Evolutionary conservation across 2,329 filamentous ascomycete genomes (phyloP), one percentile per base, ranked within the genome.

Genomic region (Arthroderma sp.): DNA sequence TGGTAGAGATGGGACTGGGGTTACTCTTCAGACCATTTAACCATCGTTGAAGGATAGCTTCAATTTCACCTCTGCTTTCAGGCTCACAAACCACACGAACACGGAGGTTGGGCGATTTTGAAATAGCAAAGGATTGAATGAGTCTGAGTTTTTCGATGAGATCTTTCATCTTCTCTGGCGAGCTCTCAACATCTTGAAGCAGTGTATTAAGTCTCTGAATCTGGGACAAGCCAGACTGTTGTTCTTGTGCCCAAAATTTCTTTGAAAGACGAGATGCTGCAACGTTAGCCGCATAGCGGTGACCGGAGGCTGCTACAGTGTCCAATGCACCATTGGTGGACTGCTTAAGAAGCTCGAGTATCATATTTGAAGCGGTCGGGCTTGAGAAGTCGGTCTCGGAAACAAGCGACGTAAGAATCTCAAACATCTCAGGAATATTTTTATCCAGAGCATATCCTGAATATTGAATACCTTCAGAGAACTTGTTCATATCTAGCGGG

Each of bases 271-370:
- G 79, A 28, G 89, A 81, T 58, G 93, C 83, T 0, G 91, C 86
- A 56, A 83, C 86, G 40, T 82, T 80, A 54, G 86, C 80, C 4
- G 91, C 91, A 61, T 82, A 98, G 0, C 80, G 75, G 59, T 98
- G 89, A 0, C 91, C 91, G 10, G 85, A 84, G 31, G 86, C 87
- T 3, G 91, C 89, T 56, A 98, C 87, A 38, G 84, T 81, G 58
- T 95, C 94, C 43, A 96, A 78, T 0, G 91, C 85, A 31, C 89
- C 89, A 56, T 91, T 91, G 0, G 88, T 83, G 9, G 84, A 83
- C 10, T 83, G 82, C 57, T 94, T 86, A 8, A 98, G 70, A 27
- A 98, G 73, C 62, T 96, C 86, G 43, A 83, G 76, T 43, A 96
- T 85, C 58, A 89, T 84, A 42, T 79, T 75, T 27, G 87, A 78